Percentiles rank a stretch among this genome's conserved stretches.
Evolutionary conservation across 2,329 filamentous ascomycete species (phyloP).

Genomic region (Colletotrichum tropicale): DNA sequence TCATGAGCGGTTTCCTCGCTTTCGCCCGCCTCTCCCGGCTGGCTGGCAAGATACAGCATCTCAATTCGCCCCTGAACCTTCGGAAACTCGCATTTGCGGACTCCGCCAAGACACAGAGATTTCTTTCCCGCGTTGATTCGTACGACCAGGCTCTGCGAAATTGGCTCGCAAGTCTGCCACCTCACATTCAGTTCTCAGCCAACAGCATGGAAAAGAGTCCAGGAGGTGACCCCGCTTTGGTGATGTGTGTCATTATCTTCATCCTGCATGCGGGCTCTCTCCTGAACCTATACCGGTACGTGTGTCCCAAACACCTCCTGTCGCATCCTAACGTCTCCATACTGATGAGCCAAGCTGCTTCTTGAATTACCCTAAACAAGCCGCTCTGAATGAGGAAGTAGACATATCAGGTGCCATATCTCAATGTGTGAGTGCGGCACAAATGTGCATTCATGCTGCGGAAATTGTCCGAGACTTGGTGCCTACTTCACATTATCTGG

Average conservation of each 20-base stretch:
- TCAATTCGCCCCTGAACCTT: not conserved
- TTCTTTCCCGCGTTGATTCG: conserved; percentile 4
- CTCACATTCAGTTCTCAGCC: conserved; percentile 30
- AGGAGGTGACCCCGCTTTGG: not conserved
- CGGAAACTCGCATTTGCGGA: not conserved
- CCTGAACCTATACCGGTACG: not conserved
- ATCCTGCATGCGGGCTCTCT: not conserved
- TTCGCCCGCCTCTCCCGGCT: not conserved
- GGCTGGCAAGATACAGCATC: not conserved
- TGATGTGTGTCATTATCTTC: not conserved
- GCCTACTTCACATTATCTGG: not conserved
- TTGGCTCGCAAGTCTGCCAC: conserved; percentile 26
- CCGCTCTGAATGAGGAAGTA: not conserved
- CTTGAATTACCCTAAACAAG: not conserved
- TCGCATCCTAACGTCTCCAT: not conserved
- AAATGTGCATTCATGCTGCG: not conserved
- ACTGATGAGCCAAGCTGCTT: not conserved
- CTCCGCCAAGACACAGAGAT: not conserved
- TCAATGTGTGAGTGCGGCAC: not conserved
- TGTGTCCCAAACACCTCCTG: no score
- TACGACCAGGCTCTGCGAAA: conserved; percentile 21
- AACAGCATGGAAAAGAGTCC: conserved; percentile 8
- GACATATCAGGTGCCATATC: not conserved
- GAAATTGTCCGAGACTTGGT: not conserved
- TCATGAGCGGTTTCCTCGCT: not conserved